These are phyloP conservation scores for Trichoderma erinaceum DNA, from an alignment of 495 filamentous ascomycete genomes.

Conservation along the genomic window DNA sequence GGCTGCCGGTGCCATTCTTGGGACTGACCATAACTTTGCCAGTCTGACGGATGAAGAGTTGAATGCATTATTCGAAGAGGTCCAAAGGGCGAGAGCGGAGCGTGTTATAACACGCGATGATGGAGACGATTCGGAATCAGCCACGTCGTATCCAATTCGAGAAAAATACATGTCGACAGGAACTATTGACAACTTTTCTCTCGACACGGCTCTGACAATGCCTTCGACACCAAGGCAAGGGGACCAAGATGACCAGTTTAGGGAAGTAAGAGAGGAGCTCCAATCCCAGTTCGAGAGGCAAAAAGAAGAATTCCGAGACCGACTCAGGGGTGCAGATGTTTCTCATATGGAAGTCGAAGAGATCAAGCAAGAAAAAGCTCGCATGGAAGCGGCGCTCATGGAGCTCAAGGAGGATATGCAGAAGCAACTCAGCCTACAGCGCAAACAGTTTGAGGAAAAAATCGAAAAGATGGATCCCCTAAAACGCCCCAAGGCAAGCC, in stretches of 20 bases:
- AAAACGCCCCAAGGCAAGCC: conserved; percentile 44
- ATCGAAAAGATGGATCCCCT: conserved; percentile 44
- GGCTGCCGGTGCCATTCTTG: conserved; percentile 82
- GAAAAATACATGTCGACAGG: conserved; percentile 97
- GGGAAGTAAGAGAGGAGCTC: conserved; percentile 77
- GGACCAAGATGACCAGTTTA: conserved; percentile 66
- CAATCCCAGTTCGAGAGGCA: conserved; percentile 81
- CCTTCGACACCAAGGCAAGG: conserved; percentile 81
- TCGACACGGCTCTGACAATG: conserved; percentile 90
- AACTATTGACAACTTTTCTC: conserved; percentile 92
- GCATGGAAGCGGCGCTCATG: conserved; percentile 78
- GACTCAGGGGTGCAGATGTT: conserved; percentile 70
- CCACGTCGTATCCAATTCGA: conserved; percentile 77
- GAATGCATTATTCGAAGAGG: conserved; percentile 90
- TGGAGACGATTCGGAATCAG: conserved; percentile 85
- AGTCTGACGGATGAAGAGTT: conserved; percentile 89
- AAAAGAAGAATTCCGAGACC: conserved; percentile 75
- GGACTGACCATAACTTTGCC: conserved; percentile 85
- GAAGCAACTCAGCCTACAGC: conserved; percentile 65
- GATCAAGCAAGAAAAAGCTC: conserved; percentile 72
- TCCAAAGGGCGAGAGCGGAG: conserved; percentile 78
- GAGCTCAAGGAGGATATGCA: conserved; percentile 83
- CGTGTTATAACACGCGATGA: conserved; percentile 64
- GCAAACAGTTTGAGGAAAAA: conserved; percentile 66
- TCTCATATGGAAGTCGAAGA: conserved; percentile 77